Conservation (phyloP, 2,329 filamentous ascomycete genomes). For the Neofusicoccum parvum region DNA sequence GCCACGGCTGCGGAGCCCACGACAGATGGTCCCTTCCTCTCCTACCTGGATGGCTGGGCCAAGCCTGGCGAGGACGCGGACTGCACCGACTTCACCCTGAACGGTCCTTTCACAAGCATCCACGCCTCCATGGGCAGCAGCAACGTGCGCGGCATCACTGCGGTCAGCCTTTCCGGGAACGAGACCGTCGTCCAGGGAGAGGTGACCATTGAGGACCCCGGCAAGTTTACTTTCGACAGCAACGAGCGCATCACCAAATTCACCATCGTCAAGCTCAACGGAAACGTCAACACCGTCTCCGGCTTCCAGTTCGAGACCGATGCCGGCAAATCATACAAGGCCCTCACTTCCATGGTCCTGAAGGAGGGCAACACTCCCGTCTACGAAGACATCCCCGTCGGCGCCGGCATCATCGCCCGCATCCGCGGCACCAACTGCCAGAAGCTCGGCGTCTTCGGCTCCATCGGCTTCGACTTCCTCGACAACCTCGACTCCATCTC, state of each 20-base stretch:
- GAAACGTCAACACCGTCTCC: background rate
- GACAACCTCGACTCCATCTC: background rate
- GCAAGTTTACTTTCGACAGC: background rate
- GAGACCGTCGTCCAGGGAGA: background rate
- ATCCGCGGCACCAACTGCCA: background rate
- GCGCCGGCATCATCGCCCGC: background rate
- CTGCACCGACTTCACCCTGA: background rate
- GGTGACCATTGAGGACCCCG: background rate
- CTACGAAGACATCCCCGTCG: background rate
- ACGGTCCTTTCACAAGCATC: constrained; percentile 6
- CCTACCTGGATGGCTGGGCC: constrained; percentile 1
- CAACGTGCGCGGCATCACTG: background rate
- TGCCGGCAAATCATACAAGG: background rate
- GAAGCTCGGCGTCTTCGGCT: background rate
- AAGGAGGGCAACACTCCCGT: background rate
- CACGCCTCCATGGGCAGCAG: constrained; percentile 2
- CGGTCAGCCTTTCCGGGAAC: background rate
- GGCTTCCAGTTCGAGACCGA: background rate
- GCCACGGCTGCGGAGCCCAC: background rate
- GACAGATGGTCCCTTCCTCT: background rate
- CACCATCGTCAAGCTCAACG: background rate
- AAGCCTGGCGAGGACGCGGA: background rate
- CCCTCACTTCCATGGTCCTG: background rate
- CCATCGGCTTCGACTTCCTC: background rate
- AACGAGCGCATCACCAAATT: background rate